Percentiles rank a stretch among this genome's conserved stretches.
Evolutionary conservation across 768 basidiomycete species (phyloP).

Genomic region (Boletus subparvulus): DNA sequence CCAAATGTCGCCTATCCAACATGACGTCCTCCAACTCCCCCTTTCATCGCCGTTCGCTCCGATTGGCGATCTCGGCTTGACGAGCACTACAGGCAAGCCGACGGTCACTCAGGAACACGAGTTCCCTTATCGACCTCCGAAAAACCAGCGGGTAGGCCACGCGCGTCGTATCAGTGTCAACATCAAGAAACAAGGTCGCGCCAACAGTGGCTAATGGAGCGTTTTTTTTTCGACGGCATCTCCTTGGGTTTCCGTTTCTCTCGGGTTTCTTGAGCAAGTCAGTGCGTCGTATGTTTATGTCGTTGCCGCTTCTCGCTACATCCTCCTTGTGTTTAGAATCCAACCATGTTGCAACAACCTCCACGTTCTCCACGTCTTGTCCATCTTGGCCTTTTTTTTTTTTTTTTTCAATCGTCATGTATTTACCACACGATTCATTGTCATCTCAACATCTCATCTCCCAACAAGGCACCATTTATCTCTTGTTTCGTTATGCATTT

Average conservation of each 20-base stretch:
- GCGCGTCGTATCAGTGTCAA: conserved; percentile 40
- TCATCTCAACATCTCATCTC: neutral
- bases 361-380: neutral
- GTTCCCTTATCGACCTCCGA: conserved; percentile 36
- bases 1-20: neutral
- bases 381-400: neutral
- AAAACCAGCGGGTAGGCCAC: conserved; percentile 36
- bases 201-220: conserved; percentile 10
- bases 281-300: conserved; percentile 1
- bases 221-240: neutral
- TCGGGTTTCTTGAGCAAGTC: neutral
- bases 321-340: neutral
- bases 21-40: neutral
- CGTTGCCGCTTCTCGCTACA: neutral
- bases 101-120: conserved; percentile 12
- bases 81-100: neutral
- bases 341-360: neutral
- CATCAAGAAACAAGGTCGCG: conserved; percentile 28
- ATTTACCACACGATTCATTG: neutral
- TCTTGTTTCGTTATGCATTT: neutral
- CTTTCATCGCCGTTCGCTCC: neutral
- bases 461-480: neutral
- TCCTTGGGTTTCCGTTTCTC: neutral
- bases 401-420: neutral
- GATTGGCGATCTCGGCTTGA: neutral